Base-by-base conservation (phyloP, 2,329 filamentous ascomycete genomes). In the Penicillium sp. region DNA sequence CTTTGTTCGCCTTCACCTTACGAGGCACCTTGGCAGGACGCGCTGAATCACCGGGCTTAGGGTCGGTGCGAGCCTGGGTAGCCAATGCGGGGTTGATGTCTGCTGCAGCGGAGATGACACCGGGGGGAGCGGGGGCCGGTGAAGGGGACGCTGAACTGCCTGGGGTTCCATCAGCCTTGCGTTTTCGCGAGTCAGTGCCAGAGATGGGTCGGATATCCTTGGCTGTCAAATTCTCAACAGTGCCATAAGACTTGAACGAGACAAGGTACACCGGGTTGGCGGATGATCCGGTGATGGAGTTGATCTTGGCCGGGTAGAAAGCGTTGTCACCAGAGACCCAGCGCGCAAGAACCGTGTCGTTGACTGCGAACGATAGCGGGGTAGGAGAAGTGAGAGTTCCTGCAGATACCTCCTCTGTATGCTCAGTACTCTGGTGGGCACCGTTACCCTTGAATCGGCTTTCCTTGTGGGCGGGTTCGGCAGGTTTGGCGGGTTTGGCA, bases 291-390 rank as follows among this genome's bases (percentile, higher is more conserved):
- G 92, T 96, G 62, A 96, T 91, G 44, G 88, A 91, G 43, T 89
- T 92, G 70, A 99, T 95, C 63, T 89, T 86, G 35, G 91, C 93
- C 38, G 89, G 86, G 73, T 97, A 97, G 73, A 91, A 96, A 19
- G 81, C 81, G 64, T 88, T 89, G 71, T 99, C 93, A 46, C 89
- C 90, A 9, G 89, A 87, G 39, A 87, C 75, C 89, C 91, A 99
- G 72, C 92, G 91, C 39, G 92, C 93, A 70, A 93, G 78, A 46
- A 96, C 88, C 28, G 78, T 87, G 64, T 99, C 93, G 67, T 95
- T 95, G 57, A 95, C 88, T 49, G 87, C 82, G 72, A 91, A 95
- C 9, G 78, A 78, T 2, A 78, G 76, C 0, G 78, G 74, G 2
- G 72, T 69, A 28, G 71, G 54, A 16, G 79, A 75, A 56, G 72